phyloP scores from a whole-genome alignment of 768 basidiomycete species.

The Lactarius indigo region DNA sequence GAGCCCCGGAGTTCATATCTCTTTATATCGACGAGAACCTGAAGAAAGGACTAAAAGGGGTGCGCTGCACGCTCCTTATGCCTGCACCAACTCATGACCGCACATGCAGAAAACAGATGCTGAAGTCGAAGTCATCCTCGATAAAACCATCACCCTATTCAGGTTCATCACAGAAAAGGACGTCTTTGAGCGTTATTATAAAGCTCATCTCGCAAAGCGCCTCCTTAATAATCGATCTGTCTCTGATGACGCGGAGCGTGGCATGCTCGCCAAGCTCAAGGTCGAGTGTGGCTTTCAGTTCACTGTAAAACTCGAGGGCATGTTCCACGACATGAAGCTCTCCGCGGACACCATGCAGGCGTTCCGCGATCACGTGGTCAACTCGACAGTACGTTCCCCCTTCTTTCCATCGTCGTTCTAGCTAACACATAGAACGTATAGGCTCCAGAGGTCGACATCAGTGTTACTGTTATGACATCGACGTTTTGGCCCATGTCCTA shows the following conservation, averaged over 20 bases:
- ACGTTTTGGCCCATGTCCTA: slow-evolving; percentile 93
- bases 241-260: slow-evolving; percentile 96
- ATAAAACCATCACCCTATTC: slow-evolving; percentile 96
- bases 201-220: slow-evolving; percentile 90
- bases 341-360: slow-evolving; percentile 77
- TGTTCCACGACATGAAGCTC: slow-evolving; percentile 96
- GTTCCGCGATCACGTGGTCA: slow-evolving; percentile 61
- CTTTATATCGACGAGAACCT: slow-evolving; percentile 96
- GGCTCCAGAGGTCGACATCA: slow-evolving; percentile 75
- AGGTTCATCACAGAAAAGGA: slow-evolving; percentile 94
- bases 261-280: slow-evolving; percentile 96
- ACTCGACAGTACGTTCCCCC: slow-evolving; percentile 51
- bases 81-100: slow-evolving; percentile 6
- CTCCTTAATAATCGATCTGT: slow-evolving; percentile 82
- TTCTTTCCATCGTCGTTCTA: slow-evolving; percentile 1
- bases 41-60: slow-evolving; percentile 91
- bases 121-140: slow-evolving; percentile 85
- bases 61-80: slow-evolving; percentile 39
- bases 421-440: slow-evolving; percentile 32
- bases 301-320: slow-evolving; percentile 96
- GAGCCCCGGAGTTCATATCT: slow-evolving; percentile 92
- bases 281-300: slow-evolving; percentile 96
- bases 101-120: slow-evolving; percentile 80
- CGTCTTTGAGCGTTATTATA: slow-evolving; percentile 97
- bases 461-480: slow-evolving; percentile 91